A percentile compares a stretch with the other conserved stretches of the same genome.
These are phyloP conservation scores for Akanthomyces muscarius DNA, from an alignment of 2,329 filamentous ascomycete species.

Conservation along the genomic window DNA sequence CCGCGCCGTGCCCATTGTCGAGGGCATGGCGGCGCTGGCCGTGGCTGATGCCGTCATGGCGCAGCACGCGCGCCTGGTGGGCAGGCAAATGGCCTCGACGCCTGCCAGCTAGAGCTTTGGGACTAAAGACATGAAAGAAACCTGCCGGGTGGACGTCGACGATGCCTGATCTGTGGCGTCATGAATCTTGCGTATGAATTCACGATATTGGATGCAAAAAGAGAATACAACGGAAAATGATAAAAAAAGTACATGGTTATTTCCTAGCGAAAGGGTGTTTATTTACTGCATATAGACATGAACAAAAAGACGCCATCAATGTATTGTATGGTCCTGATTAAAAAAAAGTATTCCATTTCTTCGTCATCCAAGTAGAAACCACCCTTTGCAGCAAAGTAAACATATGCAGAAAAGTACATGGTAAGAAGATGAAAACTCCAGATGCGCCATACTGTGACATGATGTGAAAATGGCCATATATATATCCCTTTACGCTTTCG, in stretches of 20 bases:
- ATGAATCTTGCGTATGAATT: too few species aligned
- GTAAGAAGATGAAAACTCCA: not conserved
- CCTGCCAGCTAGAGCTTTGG: too few species aligned
- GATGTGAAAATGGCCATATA: not conserved
- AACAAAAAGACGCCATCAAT: not conserved
- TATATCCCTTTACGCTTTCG: not conserved
- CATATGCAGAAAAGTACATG: not conserved
- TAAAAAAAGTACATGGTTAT: not conserved
- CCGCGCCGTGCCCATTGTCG: slow-evolving; percentile 66
- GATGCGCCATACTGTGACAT: not conserved
- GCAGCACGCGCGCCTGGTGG: slow-evolving; percentile 61
- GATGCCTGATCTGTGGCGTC: too few species aligned
- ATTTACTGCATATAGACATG: not conserved
- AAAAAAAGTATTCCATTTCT: not conserved
- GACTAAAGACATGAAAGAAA: too few species aligned
- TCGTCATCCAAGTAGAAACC: not conserved
- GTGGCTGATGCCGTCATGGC: slow-evolving; percentile 83
- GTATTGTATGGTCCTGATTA: not conserved
- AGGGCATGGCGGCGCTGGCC: slow-evolving; percentile 85
- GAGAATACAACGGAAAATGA: too few species aligned
- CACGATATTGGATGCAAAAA: too few species aligned
- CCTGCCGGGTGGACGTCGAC: too few species aligned
- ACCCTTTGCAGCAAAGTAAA: not conserved
- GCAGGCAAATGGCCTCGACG: slow-evolving; percentile 24
- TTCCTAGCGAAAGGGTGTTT: not conserved